Evolutionary conservation across 1,284 basidiomycete species (phyloP).

Genomic region (Paramarasmius palmivorus): DNA sequence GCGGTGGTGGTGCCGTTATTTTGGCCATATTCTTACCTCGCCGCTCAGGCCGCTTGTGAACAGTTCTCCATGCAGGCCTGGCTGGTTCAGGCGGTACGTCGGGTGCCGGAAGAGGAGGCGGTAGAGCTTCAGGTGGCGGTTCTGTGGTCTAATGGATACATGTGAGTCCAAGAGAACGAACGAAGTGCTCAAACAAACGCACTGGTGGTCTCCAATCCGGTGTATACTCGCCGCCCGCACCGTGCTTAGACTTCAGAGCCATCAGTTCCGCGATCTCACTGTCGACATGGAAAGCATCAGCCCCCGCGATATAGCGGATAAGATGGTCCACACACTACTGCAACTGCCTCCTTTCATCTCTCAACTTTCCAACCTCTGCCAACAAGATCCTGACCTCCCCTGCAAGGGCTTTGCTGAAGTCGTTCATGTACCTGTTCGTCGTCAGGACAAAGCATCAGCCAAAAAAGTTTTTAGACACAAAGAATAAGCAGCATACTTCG

Average conservation of each 20-base stretch:
- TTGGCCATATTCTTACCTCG: conserved; percentile 39
- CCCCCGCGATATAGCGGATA: not conserved
- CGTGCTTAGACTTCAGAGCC: conserved; percentile 12
- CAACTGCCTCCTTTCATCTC: conserved; percentile 67
- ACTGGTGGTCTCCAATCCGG: not conserved
- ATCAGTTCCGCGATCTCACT: conserved; percentile 14
- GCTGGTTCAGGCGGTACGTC: conserved; percentile 47
- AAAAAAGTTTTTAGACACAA: too few relatives aligned
- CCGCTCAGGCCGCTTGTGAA: conserved; percentile 50
- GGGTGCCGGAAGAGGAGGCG: conserved; percentile 20
- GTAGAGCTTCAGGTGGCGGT: conserved; percentile 32
- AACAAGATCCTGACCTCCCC: conserved; percentile 58
- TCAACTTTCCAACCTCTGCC: conserved; percentile 70
- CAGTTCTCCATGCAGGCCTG: conserved; percentile 68
- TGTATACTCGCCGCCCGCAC: not conserved
- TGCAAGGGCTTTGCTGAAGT: conserved; percentile 65
- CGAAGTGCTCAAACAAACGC: not conserved
- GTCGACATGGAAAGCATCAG: not conserved
- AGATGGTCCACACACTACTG: conserved; percentile 31
- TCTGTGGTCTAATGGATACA: conserved; percentile 19
- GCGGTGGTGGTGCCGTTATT: conserved; percentile 39
- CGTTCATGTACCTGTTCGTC: conserved; percentile 57
- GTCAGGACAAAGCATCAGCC: too few relatives aligned
- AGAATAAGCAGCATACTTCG: too few relatives aligned
- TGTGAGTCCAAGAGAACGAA: conserved; percentile 15